Conservation (phyloP, 495 filamentous ascomycete species). For the Xylaria cubensis region DNA sequence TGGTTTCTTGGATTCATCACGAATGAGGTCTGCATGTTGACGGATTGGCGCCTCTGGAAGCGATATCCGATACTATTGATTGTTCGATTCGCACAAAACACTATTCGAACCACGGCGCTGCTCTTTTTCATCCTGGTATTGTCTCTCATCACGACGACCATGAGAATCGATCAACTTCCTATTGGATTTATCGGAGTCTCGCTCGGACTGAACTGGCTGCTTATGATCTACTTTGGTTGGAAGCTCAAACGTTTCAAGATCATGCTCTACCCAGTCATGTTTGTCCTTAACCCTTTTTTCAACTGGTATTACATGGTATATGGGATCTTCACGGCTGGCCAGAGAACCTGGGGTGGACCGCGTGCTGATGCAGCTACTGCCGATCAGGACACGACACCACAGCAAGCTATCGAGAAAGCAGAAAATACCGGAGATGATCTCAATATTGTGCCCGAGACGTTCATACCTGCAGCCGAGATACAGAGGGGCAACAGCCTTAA, state of each 20-base stretch:
- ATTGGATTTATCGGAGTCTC: constrained; percentile 97
- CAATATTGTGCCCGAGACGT: constrained; percentile 89
- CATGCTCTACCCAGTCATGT: constrained; percentile 96
- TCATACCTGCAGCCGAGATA: constrained; percentile 72
- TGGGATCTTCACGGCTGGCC: constrained; percentile 87
- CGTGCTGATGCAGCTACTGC: constrained; percentile 90
- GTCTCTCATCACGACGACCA: constrained; percentile 83
- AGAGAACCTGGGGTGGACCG: constrained; percentile 96
- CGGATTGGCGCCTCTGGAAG: constrained; percentile 88
- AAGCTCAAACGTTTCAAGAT: constrained; percentile 89
- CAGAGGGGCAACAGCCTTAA: constrained; percentile 49
- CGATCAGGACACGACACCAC: constrained; percentile 77
- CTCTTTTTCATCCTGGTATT: constrained; percentile 96
- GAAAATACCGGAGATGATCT: constrained; percentile 84
- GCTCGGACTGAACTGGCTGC: constrained; percentile 88
- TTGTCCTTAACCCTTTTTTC: constrained; percentile 93
- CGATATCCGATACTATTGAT: constrained; percentile 89
- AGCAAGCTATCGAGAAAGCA: constrained; percentile 83
- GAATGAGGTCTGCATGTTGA: constrained; percentile 98
- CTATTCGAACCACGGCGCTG: constrained; percentile 91
- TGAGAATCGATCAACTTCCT: constrained; percentile 77
- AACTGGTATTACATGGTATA: constrained; percentile 98
- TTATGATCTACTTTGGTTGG: constrained; percentile 96
- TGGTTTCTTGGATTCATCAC: constrained; percentile 99
- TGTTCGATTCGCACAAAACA: constrained; percentile 95